Base-by-base conservation (phyloP, 345 rosid genomes). In the Excoecaria agallocha region DNA sequence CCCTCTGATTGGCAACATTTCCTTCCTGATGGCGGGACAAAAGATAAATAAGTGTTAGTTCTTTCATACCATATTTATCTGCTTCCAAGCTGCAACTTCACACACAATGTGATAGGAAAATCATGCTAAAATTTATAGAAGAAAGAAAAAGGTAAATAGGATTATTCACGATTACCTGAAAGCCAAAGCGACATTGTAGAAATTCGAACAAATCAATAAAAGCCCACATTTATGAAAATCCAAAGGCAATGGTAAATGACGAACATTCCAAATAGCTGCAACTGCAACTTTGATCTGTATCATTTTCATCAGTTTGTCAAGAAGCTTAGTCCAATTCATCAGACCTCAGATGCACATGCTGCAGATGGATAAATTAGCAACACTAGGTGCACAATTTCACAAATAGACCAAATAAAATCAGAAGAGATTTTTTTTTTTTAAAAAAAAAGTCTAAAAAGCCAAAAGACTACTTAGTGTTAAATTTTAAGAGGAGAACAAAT, bases 1-100 rank as follows among this genome's bases (percentile, higher is more conserved):
- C 98, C 86, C 97, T 88, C 81, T 94, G 98, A 76, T 94, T 94
- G 69, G 93, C 85, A 39, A 89, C 90, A 85, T 87, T 94, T 77
- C 96, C 98, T 80, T 82, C 78, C 98, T 94, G 90, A 63, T 39
- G n/a, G 46, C 24, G 73, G 35, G 35, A 64, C 30, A 83, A 56
- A 62, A 70, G 12, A 71, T 38, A 11, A 69, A 46, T 67, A 30
- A 43, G 70, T 62, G 57, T 24, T 67, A 35, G 52, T 66, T 59
- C 41, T 68, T 77, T 61, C 12, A 20, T 24, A 5, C 19, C 57
- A 65, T 13, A n/a, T 52, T 19, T 15, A 57, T 50, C 69, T 68
- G 41, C 22, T 57, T 38, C 58, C 58, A 48, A n/a, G 35, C 58
- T 48, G 54, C 61, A 52, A 37, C 5, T 64, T 58, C 35, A 74